Evolutionary conservation across 2,329 filamentous ascomycete species (phyloP).

Genomic region (Fonsecaea monophora): DNA sequence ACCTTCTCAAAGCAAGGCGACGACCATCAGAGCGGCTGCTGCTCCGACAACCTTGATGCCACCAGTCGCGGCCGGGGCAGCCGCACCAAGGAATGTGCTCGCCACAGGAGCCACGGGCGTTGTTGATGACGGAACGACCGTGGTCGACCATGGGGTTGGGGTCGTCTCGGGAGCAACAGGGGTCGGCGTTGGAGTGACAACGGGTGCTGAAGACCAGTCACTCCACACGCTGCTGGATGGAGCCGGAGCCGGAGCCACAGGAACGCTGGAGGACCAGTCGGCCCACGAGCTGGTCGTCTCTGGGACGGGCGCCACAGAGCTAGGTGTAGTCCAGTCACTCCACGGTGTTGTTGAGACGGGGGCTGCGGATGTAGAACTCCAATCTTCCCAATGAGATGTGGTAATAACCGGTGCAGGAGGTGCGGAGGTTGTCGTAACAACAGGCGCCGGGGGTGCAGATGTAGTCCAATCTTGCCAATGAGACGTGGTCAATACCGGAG

Average conservation of each 20-base stretch:
- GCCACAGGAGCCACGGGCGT: constrained; percentile 27
- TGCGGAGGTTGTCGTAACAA: neutral
- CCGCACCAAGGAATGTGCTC: constrained; percentile 34
- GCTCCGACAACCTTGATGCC: constrained; percentile 32
- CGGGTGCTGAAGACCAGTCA: constrained; percentile 28
- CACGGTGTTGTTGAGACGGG: neutral
- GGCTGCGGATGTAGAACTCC: neutral
- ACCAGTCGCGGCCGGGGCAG: constrained; percentile 26
- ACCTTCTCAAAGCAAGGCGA: constrained; percentile 28
- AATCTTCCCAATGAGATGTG: neutral
- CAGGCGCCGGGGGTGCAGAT: neutral
- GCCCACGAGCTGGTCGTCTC: constrained; percentile 15
- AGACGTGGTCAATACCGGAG: constrained; percentile 10
- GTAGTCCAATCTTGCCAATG: constrained; percentile 27
- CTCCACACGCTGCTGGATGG: constrained; percentile 22
- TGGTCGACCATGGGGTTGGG: constrained; percentile 5
- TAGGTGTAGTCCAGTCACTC: constrained; percentile 20
- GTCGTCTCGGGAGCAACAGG: constrained; percentile 19
- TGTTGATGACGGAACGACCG: constrained; percentile 18
- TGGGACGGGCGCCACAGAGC: constrained; percentile 13
- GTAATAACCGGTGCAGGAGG: neutral
- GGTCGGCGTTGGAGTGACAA: constrained; percentile 13
- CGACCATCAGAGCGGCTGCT: constrained; percentile 32
- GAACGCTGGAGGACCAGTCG: constrained; percentile 22
- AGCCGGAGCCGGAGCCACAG: constrained; percentile 9